Evolutionary conservation across 1,284 basidiomycete species (phyloP).

Genomic region (Crocinoboletus sp.): DNA sequence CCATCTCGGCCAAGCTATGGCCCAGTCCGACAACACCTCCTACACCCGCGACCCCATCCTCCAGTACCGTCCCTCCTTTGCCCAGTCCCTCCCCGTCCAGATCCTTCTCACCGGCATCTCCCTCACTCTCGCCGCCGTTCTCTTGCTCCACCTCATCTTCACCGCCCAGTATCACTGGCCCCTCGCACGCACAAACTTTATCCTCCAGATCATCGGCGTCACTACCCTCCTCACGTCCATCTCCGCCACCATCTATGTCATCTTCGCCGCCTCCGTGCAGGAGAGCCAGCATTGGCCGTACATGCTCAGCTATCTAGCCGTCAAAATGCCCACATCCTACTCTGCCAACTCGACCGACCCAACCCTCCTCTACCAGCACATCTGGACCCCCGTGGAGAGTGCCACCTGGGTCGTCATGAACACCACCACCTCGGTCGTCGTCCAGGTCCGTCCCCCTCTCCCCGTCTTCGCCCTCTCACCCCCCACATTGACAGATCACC

Average conservation of each 20-base stretch:
- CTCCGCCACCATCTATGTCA: conserved; percentile 72
- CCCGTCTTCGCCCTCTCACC: background rate
- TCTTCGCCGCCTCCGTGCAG: conserved; percentile 56
- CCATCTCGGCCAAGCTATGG: conserved; percentile 18
- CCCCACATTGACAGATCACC: conserved; percentile 60
- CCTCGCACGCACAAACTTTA: conserved; percentile 88
- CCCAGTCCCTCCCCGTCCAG: conserved; percentile 88
- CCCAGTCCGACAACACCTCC: conserved; percentile 1
- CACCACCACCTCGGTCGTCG: conserved; percentile 77
- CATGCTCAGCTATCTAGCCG: conserved; percentile 88
- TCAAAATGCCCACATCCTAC: conserved; percentile 60
- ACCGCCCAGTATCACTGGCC: conserved; percentile 97
- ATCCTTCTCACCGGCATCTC: conserved; percentile 86
- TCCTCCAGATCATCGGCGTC: conserved; percentile 83
- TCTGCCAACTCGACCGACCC: conserved; percentile 24
- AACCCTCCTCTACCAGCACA: conserved; percentile 22
- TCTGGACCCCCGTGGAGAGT: conserved; percentile 66
- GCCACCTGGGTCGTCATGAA: conserved; percentile 89
- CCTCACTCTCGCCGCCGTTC: conserved; percentile 82
- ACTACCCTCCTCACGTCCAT: conserved; percentile 74
- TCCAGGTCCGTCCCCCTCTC: conserved; percentile 57
- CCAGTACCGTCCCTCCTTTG: conserved; percentile 68
- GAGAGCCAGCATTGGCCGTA: conserved; percentile 87
- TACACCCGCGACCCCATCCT: conserved; percentile 66
- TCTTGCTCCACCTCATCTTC: conserved; percentile 91